A percentile compares a stretch with the other conserved stretches of the same genome.
Conservation (phyloP, 2,329 filamentous ascomycete genomes). For the Colletotrichum ledebouriae region DNA sequence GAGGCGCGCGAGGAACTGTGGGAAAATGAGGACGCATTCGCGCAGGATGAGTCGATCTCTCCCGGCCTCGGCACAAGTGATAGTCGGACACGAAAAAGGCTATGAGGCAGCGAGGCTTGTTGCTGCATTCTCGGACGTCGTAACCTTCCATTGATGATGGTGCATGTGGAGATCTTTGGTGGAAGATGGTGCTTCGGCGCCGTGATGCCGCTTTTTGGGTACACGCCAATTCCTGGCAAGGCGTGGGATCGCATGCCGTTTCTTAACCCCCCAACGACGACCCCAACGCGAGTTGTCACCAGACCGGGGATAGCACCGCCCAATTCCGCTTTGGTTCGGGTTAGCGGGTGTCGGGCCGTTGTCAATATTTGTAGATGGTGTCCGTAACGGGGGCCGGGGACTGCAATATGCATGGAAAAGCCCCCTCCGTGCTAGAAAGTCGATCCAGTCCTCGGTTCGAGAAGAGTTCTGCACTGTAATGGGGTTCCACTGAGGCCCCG, state of each 20-base stretch:
- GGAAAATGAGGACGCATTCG: conserved; percentile 26
- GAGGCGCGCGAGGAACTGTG: neutral
- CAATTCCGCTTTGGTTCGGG: neutral
- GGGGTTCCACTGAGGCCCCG: conserved; percentile 12
- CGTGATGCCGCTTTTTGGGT: neutral
- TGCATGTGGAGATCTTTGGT: neutral
- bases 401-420: neutral
- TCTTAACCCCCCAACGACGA: neutral
- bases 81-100: neutral
- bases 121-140: conserved; percentile 18
- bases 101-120: neutral
- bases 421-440: neutral
- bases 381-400: conserved; percentile 1
- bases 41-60: conserved; percentile 21
- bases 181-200: neutral
- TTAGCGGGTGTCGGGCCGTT: conserved; percentile 18
- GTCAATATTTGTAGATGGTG: conserved; percentile 13
- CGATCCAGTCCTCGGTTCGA: neutral
- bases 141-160: neutral
- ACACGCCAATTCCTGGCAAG: conserved; percentile 19
- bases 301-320: neutral
- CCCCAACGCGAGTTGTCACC: conserved; percentile 1
- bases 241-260: neutral
- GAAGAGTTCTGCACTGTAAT: neutral
- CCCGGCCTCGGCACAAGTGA: conserved; percentile 23